phyloP scores from a whole-genome alignment of 1,284 basidiomycete species.

The Malassezia cuniculi region DNA sequence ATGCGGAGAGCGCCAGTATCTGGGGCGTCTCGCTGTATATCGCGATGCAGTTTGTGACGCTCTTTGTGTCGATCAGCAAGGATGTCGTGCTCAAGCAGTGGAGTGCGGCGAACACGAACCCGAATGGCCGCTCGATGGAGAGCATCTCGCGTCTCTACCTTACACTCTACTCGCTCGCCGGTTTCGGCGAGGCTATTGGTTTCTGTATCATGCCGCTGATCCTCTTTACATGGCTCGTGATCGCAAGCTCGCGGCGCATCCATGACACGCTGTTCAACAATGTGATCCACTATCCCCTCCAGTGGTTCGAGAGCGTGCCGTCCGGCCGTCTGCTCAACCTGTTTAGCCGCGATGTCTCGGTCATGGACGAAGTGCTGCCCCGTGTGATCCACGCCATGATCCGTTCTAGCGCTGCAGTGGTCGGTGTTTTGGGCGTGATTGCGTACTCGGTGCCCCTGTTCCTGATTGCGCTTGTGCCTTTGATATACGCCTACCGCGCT shows the following conservation, averaged over 20 bases:
- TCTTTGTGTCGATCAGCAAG: conserved; percentile 30
- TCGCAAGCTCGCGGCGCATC: conserved; percentile 30
- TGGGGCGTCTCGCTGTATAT: conserved; percentile 31
- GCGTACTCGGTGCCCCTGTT: conserved; percentile 64
- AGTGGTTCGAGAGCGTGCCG: conserved; percentile 43
- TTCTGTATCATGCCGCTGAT: conserved; percentile 40
- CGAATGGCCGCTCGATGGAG: conserved; percentile 14
- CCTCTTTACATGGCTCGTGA: conserved; percentile 36
- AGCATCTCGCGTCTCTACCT: conserved; percentile 27
- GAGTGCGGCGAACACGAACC: conserved; percentile 27
- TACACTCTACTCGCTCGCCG: conserved; percentile 34
- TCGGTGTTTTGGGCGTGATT: conserved; percentile 59
- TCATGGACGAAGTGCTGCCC: conserved; percentile 55
- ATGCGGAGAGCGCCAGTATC: conserved; percentile 30
- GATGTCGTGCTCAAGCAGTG: conserved; percentile 43
- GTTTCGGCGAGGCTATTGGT: conserved; percentile 25
- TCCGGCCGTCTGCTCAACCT: conserved; percentile 61
- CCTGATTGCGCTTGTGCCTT: conserved; percentile 50
- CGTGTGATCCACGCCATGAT: conserved; percentile 36
- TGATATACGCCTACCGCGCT: conserved; percentile 32
- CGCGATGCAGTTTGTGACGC: conserved; percentile 26
- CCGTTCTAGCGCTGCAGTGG: conserved; percentile 45
- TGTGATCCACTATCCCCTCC: conserved; percentile 33
- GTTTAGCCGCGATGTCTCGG: conserved; percentile 83
- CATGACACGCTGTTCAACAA: conserved; percentile 38